Percentiles rank a stretch among this genome's conserved stretches.
These are phyloP conservation scores for Conidiobolus incongruus DNA, from an alignment of 371 early-diverging fungal genomes.

Conservation along the genomic window DNA sequence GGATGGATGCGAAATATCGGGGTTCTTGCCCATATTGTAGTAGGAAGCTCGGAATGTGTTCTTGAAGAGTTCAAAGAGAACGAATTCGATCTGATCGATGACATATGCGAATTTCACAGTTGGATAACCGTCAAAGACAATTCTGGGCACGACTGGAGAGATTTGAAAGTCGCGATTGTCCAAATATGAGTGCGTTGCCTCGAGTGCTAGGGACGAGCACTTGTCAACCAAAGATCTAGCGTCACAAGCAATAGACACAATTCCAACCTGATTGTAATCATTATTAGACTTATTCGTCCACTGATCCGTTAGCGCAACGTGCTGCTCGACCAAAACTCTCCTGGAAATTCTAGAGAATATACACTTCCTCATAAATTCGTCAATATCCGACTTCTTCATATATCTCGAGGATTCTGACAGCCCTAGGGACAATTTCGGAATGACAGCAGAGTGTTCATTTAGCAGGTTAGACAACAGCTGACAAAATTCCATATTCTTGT, in stretches of 20 bases:
- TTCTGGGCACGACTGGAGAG: conserved; percentile 10
- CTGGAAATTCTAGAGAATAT: conserved; percentile 76
- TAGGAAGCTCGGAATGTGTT: conserved; percentile 55
- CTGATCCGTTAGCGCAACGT: conserved; percentile 51
- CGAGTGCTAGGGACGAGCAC: conserved; percentile 14
- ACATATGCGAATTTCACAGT: conserved; percentile 45
- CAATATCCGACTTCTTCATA: conserved; percentile 26
- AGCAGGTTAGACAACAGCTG: conserved; percentile 37
- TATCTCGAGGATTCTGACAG: conserved; percentile 52
- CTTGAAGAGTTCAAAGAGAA: conserved; percentile 77
- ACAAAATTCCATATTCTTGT: conserved; percentile 57
- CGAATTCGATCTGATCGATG: conserved; percentile 84
- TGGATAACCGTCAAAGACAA: conserved; percentile 34
- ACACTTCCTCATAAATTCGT: conserved; percentile 76
- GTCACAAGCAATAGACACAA: conserved; percentile 17
- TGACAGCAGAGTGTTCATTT: conserved; percentile 52
- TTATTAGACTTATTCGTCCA: conserved; percentile 9
- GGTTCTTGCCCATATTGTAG: conserved; percentile 6
- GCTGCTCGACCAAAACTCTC: conserved; percentile 82
- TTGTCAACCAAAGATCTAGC: conserved; percentile 19
- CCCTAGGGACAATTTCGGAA: conserved; percentile 68
- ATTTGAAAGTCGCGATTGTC: not conserved
- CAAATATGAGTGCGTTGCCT: conserved; percentile 17
- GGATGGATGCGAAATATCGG: conserved; percentile 4
- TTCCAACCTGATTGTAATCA: conserved; percentile 15